A percentile compares a stretch with the other conserved stretches of the same genome.
Conservation (phyloP, 306 rosid genomes). For the Rosa lucieae region DNA sequence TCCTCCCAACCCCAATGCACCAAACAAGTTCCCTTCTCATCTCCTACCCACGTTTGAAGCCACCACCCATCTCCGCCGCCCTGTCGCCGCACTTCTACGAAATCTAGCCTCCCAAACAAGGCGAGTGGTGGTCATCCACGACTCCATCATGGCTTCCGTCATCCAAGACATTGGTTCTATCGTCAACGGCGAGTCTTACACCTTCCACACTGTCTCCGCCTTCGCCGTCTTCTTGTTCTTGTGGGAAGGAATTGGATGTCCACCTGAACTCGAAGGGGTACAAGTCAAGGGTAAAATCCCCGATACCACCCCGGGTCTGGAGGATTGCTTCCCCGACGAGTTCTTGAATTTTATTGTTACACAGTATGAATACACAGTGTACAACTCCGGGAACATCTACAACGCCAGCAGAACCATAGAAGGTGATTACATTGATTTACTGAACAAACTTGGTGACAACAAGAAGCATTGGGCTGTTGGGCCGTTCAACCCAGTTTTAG, state of each 20-base stretch:
- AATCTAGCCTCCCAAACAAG: constrained; percentile 38
- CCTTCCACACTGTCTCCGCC: constrained; percentile 63
- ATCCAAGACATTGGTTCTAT: constrained; percentile 43
- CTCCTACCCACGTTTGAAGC: constrained; percentile 59
- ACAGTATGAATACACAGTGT: constrained; percentile 36
- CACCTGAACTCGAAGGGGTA: neutral
- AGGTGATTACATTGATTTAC: constrained; percentile 43
- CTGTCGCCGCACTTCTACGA: constrained; percentile 37
- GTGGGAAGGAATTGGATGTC: constrained; percentile 36
- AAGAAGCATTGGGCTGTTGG: constrained; percentile 67
- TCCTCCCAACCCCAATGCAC: constrained; percentile 44
- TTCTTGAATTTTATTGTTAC: constrained; percentile 35
- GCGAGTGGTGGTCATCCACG: constrained; percentile 57
- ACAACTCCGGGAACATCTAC: constrained; percentile 42
- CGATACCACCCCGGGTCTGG: constrained; percentile 41
- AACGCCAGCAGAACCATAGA: constrained; percentile 55
- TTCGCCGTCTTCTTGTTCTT: constrained; percentile 42
- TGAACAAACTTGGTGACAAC: constrained; percentile 20
- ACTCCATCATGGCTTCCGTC: constrained; percentile 58
- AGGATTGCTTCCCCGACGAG: constrained; percentile 49
- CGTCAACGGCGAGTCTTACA: constrained; percentile 51
- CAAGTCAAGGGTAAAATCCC: constrained; percentile 19
- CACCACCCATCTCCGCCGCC: constrained; percentile 41
- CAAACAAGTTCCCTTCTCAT: constrained; percentile 56
- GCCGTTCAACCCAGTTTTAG: constrained; percentile 50